Evolutionary conservation across 192 early-diverging fungal genomes (phyloP), one percentile per base, ranked within the genome.

Genomic region (Coemansia reversa): DNA sequence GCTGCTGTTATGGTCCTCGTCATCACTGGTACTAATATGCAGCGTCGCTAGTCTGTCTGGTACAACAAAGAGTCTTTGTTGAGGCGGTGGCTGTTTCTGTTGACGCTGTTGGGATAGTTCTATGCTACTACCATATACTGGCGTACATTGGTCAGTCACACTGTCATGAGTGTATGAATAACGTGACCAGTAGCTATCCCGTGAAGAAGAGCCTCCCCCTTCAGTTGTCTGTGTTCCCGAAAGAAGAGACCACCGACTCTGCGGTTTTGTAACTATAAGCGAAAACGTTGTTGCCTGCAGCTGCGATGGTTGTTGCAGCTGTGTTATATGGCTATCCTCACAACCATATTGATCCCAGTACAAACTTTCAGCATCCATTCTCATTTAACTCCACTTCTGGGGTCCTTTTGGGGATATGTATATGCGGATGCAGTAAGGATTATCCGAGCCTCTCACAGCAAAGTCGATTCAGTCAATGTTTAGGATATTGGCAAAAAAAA

Each of bases 101-200:
- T 47, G 9, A 27, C 35, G 39, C 25, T 53, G 4, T 20, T 20
- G 6, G 48, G 19, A 14, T 22, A 22, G 29, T 3, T 57, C 23
- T n/a, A 47, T 6, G 55, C 52, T 23, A 49, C 23, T 16, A 32
- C 55, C 30, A 33, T n/a, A 29, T 14, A 14, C 27, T 24, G 67
- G 75, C 47, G 69, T 68, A 14, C 63, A 19, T 55, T 66, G 63
- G 42, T 32, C 61, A 18, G 32, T 39, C 14, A 35, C 42, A 20
- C 56, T 39, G 19, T 18, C 18, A 50, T 53, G 59, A n/a, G 32
- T 35, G 25, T 35, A 51, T 29, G 70, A 30, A 66, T 81, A 71
- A 51, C 65, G 59, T 25, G 78, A 74, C 78, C 78, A 81, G 66
- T 81, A 81, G 63, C 78, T 81, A 61, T 72, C 72, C 24, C 66